Base-by-base conservation (phyloP, 2,329 filamentous ascomycete genomes). In the Scedosporium dehoogii region DNA sequence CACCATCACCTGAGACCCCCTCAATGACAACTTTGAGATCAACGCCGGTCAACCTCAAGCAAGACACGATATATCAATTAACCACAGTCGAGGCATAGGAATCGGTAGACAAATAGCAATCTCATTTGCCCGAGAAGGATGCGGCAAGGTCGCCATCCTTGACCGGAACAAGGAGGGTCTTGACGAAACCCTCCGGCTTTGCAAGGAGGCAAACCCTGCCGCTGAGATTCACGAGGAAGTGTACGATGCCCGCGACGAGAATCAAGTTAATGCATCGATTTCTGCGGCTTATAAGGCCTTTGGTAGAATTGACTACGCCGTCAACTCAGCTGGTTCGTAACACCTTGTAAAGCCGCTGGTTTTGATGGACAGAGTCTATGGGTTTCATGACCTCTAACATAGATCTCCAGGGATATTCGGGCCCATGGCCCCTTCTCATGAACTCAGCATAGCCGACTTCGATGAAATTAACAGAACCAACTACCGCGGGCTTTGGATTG, bases 71-170 rank as follows among this genome's bases (percentile, higher is more conserved):
- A 33, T 9, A 33, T 33, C 6, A 59, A 16, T 21, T n/a, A 21
- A 51, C 25, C 14, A 23, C 23, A 48, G 18, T 46, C 38, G n/a
- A 21, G 3, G n/a, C 0, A 6, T 27, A 78, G 76, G 76, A 16
- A 79, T 79, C 62, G 76, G 76, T 10, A 72, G 74, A 46, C 74
- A 74, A 51, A 73, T 73, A 16, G 76, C 78, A 18, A 65, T 76
- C 16, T 75, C 78, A 0, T 79, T 81, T 65, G 76, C 74, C 1
- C 67, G 66, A 7, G 77, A 79, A 67, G 78, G 78, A 56, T 80
- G 78, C 65, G 67, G 64, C 5, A 73, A 71, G 46, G 73, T 81
- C 59, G 72, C 72, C 12, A 71, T 80, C 9, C 71, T 75, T 7
- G 78, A 79, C 61, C 70, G 69, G 16, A 72, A 76, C 61, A 63